These are phyloP conservation scores for Kockiozyma suomiensis DNA, from an alignment of 805 yeast species.

Conservation along the genomic window DNA sequence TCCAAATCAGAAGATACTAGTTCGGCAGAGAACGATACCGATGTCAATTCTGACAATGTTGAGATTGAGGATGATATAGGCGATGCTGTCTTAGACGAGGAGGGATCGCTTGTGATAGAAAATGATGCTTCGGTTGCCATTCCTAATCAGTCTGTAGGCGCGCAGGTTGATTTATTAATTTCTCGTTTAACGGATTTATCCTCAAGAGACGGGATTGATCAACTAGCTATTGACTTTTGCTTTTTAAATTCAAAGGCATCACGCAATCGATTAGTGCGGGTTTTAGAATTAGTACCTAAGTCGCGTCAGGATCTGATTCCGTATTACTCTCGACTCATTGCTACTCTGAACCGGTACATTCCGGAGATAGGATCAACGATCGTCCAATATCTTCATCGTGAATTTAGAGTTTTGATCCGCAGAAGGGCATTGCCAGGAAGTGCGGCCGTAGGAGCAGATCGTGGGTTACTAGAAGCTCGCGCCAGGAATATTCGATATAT, in stretches of 20 bases:
- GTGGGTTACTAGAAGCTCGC: conserved; percentile 24
- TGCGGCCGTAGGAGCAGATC: conserved; percentile 14
- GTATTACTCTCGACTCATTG: conserved; percentile 67
- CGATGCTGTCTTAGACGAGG: conserved; percentile 49
- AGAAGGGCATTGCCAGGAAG: conserved; percentile 1
- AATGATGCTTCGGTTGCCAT: conserved; percentile 42
- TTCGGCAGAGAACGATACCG: conserved; percentile 28
- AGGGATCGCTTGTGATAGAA: conserved; percentile 55
- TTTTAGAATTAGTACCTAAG: conserved; percentile 53
- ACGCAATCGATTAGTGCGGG: conserved; percentile 58
- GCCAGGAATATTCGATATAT: conserved; percentile 56
- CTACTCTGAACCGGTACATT: conserved; percentile 55
- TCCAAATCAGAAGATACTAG: conserved; percentile 35
- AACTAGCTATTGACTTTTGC: conserved; percentile 41
- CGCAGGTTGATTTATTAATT: conserved; percentile 33
- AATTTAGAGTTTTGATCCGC: conserved; percentile 34
- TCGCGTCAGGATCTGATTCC: conserved; percentile 42
- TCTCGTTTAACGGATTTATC: conserved; percentile 22
- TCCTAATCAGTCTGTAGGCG: conserved; percentile 30
- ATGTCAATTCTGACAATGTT: conserved; percentile 17
- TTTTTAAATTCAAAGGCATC: conserved; percentile 72
- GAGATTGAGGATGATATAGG: conserved; percentile 40
- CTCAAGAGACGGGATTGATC: conserved; percentile 39
- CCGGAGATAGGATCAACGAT: conserved; percentile 57
- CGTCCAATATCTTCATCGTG: conserved; percentile 54